Evolutionary conservation across 164 flowering plant species (phyloP).

Genomic region (Paratinospora sagittata): DNA sequence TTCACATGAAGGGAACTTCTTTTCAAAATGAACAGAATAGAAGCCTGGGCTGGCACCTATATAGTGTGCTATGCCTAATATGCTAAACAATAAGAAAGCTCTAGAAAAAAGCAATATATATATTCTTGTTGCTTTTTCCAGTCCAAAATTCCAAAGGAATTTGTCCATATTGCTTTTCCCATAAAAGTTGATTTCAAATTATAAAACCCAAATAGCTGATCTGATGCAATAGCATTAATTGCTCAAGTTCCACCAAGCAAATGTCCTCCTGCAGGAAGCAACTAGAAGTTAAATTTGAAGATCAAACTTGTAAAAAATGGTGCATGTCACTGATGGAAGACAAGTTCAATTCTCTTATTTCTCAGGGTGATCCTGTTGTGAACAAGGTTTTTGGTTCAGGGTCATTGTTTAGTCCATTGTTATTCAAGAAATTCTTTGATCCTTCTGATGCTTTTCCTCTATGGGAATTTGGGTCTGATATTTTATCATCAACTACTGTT

Average conservation of each 20-base stretch:
- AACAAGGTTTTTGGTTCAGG: slow-evolving; percentile 57
- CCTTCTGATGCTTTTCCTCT: slow-evolving; percentile 94
- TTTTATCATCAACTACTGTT: slow-evolving; percentile 38
- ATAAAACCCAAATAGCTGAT: slow-evolving; percentile 4
- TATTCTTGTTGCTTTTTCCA: slow-evolving; percentile 36
- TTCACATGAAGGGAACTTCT: too few relatives aligned
- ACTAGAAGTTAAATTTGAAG: slow-evolving; percentile 55
- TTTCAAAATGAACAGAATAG: not conserved
- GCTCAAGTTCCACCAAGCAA: not conserved
- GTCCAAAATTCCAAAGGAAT: slow-evolving; percentile 42
- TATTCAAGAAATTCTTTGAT: slow-evolving; percentile 84
- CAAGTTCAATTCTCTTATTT: slow-evolving; percentile 37
- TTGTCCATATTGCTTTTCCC: slow-evolving; percentile 27
- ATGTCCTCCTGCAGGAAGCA: slow-evolving; percentile 36
- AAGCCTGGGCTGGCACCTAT: not conserved
- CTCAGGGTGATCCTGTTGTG: slow-evolving; percentile 30
- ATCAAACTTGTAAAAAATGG: slow-evolving; percentile 66
- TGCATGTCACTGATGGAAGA: slow-evolving; percentile 56
- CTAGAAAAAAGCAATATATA: slow-evolving; percentile 26
- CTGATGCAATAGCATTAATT: slow-evolving; percentile 5
- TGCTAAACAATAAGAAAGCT: slow-evolving; percentile 11
- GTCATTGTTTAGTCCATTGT: slow-evolving; percentile 70
- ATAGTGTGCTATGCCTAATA: not conserved
- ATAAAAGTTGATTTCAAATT: slow-evolving; percentile 14
- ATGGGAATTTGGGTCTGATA: slow-evolving; percentile 79